phyloP scores from a whole-genome alignment of 1,284 basidiomycete species.

The Malassezia brasiliensis region DNA sequence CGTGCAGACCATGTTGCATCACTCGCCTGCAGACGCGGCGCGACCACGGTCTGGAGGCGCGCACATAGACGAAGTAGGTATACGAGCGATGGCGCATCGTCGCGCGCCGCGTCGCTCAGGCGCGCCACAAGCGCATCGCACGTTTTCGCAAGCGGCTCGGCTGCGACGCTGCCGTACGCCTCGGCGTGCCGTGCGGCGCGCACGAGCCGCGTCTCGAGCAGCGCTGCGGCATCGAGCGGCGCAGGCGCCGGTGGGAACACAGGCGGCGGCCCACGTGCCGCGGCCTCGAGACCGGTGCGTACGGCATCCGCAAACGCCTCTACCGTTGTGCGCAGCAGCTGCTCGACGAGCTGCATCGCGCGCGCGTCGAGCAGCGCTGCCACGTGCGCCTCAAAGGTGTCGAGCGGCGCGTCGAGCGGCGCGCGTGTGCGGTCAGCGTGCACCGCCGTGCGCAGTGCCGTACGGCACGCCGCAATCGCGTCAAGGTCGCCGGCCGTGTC shows the following conservation, averaged over 20 bases:
- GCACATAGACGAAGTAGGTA: neutral
- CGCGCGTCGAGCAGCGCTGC: constrained; percentile 5
- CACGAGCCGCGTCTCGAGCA: neutral
- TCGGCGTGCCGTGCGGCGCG: neutral
- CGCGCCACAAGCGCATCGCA: neutral
- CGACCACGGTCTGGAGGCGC: neutral
- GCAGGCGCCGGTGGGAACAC: neutral
- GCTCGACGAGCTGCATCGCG: neutral
- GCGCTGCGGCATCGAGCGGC: neutral
- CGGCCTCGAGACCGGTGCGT: neutral
- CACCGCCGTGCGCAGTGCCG: neutral
- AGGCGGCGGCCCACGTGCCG: neutral
- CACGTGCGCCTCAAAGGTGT: neutral
- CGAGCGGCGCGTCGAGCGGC: neutral
- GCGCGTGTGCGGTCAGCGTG: neutral
- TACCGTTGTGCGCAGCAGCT: neutral
- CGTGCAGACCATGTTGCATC: neutral
- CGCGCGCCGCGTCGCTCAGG: neutral
- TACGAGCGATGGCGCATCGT: neutral
- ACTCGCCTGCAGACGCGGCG: neutral
- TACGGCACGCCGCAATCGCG: neutral
- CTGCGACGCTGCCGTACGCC: neutral
- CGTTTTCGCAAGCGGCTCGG: neutral
- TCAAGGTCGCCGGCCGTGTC: neutral
- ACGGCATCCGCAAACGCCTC: neutral